Base-by-base conservation (phyloP, 2,329 filamentous ascomycete species). In the Arachnopeziza araneosa region DNA sequence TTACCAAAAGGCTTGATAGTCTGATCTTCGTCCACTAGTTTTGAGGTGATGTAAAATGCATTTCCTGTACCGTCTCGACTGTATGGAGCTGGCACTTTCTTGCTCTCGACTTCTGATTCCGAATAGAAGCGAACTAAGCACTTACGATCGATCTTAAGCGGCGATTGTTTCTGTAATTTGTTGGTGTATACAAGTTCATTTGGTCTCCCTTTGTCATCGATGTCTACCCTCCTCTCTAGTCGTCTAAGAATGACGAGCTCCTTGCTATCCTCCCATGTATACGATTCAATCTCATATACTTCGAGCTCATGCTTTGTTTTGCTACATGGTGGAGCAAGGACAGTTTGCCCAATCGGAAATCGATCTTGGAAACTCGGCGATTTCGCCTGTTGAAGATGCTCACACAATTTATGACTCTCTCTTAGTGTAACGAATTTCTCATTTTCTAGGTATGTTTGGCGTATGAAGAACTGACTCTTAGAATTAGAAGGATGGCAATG, bases 371-470 rank as follows among this genome's bases (percentile, higher is more conserved):
- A 44, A 44, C 36, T 17, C 10, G 36, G 5, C 36, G 36, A 17
- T 44, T 14, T 44, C 2, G 36, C 12, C 7, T 7, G 30, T 23
- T 50, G 23, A 1, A 71, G 65, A 60, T 84, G 73, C 24, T 64
- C 61, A 65, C 88, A 91, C 2, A 52, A 64, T 32, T 86, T 77
- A 65, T 93, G 84, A 0, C 73, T 66, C 3, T 79, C 62, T 9
- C 79, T 71, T 0, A 92, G 72, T 0, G 83, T 83, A 0, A 84
- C 74, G 77, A 90, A 93, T 19, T 83, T 81, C 1, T 87, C 79
- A 0, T 79, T 74, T 1, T 80, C 79, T 1, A 84, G 69, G 65
- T 90, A 93, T 0, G 83, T 87, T 65, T 91, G 87, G 0, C 90
- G 81, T 1, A 93, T 80, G 62, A 93, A 90, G 52, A 87, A 83